Conservation (phyloP, 2,329 filamentous ascomycete genomes). For the Shiraia sp. region DNA sequence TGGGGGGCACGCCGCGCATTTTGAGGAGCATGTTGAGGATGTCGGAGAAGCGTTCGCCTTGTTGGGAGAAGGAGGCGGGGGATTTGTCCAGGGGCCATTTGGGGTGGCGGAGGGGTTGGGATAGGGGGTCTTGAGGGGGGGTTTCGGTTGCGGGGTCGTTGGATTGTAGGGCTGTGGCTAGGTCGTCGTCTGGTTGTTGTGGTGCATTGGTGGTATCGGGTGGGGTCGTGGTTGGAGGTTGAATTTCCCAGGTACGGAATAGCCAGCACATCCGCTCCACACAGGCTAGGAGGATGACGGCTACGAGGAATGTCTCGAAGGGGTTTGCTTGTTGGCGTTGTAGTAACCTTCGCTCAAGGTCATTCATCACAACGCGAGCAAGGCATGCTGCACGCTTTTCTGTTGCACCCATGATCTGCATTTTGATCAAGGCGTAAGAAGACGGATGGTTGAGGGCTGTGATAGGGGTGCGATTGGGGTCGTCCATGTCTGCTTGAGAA, state of each 20-base stretch:
- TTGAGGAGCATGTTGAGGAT: constrained; percentile 62
- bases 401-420: constrained; percentile 58
- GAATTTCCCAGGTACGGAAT: constrained; percentile 56
- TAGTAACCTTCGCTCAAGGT: constrained; percentile 62
- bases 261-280: constrained; percentile 64
- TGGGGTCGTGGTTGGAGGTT: constrained; percentile 2
- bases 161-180: constrained; percentile 30
- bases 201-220: constrained; percentile 3
- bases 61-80: constrained; percentile 56
- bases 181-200: constrained; percentile 17
- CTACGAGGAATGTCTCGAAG: constrained; percentile 63
- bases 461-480: constrained; percentile 31
- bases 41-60: constrained; percentile 62
- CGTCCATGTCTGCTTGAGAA: constrained; percentile 32
- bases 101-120: constrained; percentile 26
- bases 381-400: constrained; percentile 59
- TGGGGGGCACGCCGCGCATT: constrained; percentile 57
- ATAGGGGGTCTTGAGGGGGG: constrained; percentile 6
- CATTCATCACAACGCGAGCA: constrained; percentile 60
- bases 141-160: constrained; percentile 3
- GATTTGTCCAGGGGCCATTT: constrained; percentile 59
- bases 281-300: constrained; percentile 62
- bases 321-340: constrained; percentile 60
- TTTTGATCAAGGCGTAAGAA: constrained; percentile 55
- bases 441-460: constrained; percentile 40